Conservation (phyloP, 2,329 filamentous ascomycete genomes). For the Xenoacremonium recifei region DNA sequence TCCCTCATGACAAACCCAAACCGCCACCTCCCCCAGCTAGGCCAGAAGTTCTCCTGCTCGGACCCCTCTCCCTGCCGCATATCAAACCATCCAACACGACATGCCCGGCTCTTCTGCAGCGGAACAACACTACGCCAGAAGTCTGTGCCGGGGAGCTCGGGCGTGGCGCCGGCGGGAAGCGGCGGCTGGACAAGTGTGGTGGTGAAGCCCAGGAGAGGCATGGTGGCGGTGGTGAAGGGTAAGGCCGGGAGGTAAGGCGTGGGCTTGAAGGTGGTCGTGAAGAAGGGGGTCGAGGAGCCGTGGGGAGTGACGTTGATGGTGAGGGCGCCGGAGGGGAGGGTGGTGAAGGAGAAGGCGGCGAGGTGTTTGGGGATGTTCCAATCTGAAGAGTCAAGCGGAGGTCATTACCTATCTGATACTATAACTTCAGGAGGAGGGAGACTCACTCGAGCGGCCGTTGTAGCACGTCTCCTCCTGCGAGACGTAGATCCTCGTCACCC, state of each 20-base stretch:
- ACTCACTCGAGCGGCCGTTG: slow-evolving; percentile 50
- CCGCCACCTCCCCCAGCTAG: slow-evolving; percentile 43
- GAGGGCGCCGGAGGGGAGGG: slow-evolving; percentile 33
- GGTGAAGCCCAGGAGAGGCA: slow-evolving; percentile 41
- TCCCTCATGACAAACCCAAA: slow-evolving; percentile 40
- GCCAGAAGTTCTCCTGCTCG: slow-evolving; percentile 44
- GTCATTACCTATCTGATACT: slow-evolving; percentile 3
- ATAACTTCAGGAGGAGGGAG: background rate
- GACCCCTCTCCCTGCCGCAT: slow-evolving; percentile 37
- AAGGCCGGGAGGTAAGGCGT: slow-evolving; percentile 42
- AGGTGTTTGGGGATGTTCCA: slow-evolving; percentile 58
- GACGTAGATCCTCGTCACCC: slow-evolving; percentile 55
- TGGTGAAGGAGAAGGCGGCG: slow-evolving; percentile 47
- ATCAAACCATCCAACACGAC: slow-evolving; percentile 42
- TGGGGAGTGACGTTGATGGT: slow-evolving; percentile 45
- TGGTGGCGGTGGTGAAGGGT: slow-evolving; percentile 38
- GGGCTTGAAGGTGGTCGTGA: slow-evolving; percentile 44
- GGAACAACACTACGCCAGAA: slow-evolving; percentile 32
- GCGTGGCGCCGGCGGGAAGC: slow-evolving; percentile 38
- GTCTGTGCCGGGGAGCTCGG: slow-evolving; percentile 44
- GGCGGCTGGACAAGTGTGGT: slow-evolving; percentile 48
- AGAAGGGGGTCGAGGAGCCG: slow-evolving; percentile 40
- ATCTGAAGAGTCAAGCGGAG: slow-evolving; percentile 29
- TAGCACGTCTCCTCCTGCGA: slow-evolving; percentile 51
- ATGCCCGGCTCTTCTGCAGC: background rate